phyloP scores from a whole-genome alignment of 2,329 filamentous ascomycete genomes.

The Colletotrichum somersetense region DNA sequence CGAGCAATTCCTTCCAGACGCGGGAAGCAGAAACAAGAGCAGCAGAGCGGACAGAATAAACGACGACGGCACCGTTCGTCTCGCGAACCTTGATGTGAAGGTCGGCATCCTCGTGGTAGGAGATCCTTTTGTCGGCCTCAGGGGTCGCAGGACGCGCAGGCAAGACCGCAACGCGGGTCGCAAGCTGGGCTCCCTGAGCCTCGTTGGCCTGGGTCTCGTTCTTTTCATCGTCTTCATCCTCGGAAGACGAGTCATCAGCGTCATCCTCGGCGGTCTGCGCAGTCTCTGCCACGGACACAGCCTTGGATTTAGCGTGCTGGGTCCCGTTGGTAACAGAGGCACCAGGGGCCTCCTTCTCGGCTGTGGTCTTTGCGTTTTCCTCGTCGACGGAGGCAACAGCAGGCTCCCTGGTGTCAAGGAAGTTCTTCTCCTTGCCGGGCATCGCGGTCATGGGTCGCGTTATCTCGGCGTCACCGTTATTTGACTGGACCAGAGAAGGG shows the following conservation, averaged over 20 bases:
- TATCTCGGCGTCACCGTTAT: constrained; percentile 23
- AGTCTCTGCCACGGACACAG: constrained; percentile 21
- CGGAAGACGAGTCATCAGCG: constrained; percentile 28
- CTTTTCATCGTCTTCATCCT: constrained; percentile 32
- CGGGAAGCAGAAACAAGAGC: constrained; percentile 29
- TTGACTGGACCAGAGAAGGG: constrained; percentile 29
- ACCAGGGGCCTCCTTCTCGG: background rate
- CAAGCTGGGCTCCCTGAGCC: constrained; percentile 35
- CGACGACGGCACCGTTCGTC: constrained; percentile 12
- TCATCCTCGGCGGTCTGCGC: constrained; percentile 26
- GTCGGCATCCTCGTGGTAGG: constrained; percentile 36
- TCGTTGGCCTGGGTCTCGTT: constrained; percentile 19
- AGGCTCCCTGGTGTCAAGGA: constrained; percentile 26
- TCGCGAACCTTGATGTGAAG: constrained; percentile 37
- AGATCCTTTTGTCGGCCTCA: constrained; percentile 30
- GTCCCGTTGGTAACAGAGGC: constrained; percentile 4
- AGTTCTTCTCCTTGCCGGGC: constrained; percentile 34
- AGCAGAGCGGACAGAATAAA: constrained; percentile 35
- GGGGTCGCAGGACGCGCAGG: constrained; percentile 31
- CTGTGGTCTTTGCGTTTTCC: background rate
- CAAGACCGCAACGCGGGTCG: constrained; percentile 32
- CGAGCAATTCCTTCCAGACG: constrained; percentile 33
- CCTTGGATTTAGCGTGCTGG: constrained; percentile 20
- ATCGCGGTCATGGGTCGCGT: constrained; percentile 36
- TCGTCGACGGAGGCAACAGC: constrained; percentile 2